These are phyloP conservation scores for Pyrus betulifolia DNA, from an alignment of 306 rosid genomes.

Conservation along the genomic window DNA sequence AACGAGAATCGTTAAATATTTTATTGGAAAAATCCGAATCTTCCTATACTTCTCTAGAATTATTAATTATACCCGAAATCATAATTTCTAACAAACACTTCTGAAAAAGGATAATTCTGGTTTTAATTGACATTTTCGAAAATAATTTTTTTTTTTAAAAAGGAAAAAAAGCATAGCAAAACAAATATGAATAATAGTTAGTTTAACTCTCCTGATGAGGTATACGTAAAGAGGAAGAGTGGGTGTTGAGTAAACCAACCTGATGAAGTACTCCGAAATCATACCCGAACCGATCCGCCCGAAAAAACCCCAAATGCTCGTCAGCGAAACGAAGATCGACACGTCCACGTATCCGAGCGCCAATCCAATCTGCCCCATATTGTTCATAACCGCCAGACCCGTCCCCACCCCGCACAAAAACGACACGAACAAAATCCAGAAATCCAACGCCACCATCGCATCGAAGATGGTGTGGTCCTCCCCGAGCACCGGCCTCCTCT, in stretches of 20 bases:
- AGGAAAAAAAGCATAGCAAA: not conserved
- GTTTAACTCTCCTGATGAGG: no score
- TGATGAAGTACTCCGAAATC: constrained; percentile 63
- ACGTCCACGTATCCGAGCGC: constrained; percentile 76
- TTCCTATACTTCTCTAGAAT: not conserved
- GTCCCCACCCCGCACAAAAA: constrained; percentile 91
- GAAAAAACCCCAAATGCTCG: constrained; percentile 74
- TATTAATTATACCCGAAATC: not conserved
- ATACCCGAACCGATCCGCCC: constrained; percentile 70
- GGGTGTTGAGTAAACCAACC: constrained; percentile 28
- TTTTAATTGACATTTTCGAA: not conserved
- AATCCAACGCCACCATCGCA: constrained; percentile 48
- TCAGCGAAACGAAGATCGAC: constrained; percentile 64
- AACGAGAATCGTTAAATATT: no score
- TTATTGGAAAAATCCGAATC: not conserved
- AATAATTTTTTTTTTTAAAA: not conserved
- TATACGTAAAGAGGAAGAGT: not conserved
- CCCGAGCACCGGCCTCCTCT: constrained; percentile 44
- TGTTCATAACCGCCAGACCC: constrained; percentile 81
- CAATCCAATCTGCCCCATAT: constrained; percentile 91
- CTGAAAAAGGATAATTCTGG: not conserved
- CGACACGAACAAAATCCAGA: constrained; percentile 83
- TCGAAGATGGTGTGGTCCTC: constrained; percentile 79
- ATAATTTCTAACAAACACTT: no score
- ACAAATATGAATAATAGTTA: not conserved